Conservation (phyloP, 1,284 basidiomycete genomes). For the Mycosarcoma mackinlayi region DNA sequence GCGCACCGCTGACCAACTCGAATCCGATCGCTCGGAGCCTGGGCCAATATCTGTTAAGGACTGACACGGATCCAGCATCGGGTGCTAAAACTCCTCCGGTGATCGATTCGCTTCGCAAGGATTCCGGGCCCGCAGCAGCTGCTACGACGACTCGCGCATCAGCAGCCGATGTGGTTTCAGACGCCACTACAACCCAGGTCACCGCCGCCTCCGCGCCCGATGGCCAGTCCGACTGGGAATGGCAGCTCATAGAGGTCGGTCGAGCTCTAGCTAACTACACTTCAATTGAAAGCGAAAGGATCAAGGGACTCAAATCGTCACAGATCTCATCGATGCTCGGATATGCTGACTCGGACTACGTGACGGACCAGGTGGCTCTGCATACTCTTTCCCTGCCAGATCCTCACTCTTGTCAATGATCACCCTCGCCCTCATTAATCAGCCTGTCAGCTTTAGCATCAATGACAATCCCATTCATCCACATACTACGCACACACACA, state of each 20-base stretch:
- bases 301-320: constrained; percentile 78
- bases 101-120: constrained; percentile 43
- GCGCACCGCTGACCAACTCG: constrained; percentile 19
- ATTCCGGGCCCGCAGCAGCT: not conserved
- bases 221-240: constrained; percentile 67
- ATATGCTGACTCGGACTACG: constrained; percentile 94
- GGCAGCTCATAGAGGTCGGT: constrained; percentile 88
- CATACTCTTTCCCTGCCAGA: constrained; percentile 35
- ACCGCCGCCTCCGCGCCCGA: not conserved
- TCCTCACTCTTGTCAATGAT: constrained; percentile 2
- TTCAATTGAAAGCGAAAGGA: constrained; percentile 85
- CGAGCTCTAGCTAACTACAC: constrained; percentile 96
- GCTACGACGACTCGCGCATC: not conserved
- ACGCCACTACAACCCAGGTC: not conserved
- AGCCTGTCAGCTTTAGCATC: too few species aligned
- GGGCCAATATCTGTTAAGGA: constrained; percentile 35
- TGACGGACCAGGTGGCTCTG: constrained; percentile 76
- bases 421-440: too few species aligned
- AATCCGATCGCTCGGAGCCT: constrained; percentile 17
- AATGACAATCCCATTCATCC: too few species aligned
- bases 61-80: constrained; percentile 11
- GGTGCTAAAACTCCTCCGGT: constrained; percentile 38
- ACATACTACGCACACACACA: too few species aligned
- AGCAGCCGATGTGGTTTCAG: not conserved
- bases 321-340: constrained; percentile 84